Evolutionary conservation across 139 green algal genomes (phyloP).

Genomic region (Chlorella sp.): DNA sequence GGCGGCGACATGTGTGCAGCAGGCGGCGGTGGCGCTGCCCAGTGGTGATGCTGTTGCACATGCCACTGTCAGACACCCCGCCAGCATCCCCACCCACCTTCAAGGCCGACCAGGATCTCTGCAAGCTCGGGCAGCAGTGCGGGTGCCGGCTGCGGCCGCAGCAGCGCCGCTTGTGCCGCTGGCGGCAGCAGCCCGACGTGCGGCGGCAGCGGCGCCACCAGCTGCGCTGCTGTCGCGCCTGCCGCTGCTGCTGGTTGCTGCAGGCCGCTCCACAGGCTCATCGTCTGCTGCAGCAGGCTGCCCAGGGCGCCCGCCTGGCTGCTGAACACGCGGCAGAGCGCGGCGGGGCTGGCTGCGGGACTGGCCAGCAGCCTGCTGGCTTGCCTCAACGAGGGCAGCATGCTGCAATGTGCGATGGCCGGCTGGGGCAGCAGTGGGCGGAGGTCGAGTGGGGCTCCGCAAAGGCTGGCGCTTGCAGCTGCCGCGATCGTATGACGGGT

Average conservation of each 20-base stretch:
- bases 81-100: constrained; percentile 3
- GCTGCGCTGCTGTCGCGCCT: background rate
- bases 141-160: constrained; percentile 7
- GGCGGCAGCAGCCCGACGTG: constrained; percentile 18
- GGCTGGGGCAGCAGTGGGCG: no score
- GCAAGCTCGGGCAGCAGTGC: constrained; percentile 9
- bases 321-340: constrained; percentile 1
- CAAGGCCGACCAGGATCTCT: background rate
- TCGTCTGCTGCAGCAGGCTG: background rate
- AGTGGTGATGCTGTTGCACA: no score
- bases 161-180: constrained; percentile 15
- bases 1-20: background rate
- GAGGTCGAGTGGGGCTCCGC: no score
- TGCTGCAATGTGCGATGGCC: background rate
- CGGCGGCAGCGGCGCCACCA: background rate
- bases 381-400: background rate
- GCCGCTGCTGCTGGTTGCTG: constrained; percentile 6
- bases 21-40: background rate
- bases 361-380: background rate
- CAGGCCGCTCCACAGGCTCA: background rate
- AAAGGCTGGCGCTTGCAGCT: no score
- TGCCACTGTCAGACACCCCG: no score
- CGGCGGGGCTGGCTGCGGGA: background rate
- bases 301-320: constrained; percentile 8
- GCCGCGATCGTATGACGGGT: no score